phyloP scores from a whole-genome alignment of 208 protist species.

The Acanthamoeba sp. region DNA sequence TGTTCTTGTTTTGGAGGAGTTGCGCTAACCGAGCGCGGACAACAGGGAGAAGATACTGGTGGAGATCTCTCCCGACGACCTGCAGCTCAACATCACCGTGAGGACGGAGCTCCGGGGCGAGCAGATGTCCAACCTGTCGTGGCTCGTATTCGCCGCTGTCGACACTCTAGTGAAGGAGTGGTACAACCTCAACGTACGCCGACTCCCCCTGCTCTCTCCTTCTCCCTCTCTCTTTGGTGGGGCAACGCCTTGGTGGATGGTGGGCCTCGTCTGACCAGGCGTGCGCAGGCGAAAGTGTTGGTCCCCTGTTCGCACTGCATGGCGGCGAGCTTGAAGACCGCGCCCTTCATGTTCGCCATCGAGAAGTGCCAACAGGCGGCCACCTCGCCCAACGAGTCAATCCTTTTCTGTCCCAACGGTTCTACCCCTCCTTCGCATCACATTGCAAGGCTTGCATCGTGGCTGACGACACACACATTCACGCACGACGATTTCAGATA shows the following conservation, averaged over 20 bases:
- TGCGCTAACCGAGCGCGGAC: not conserved
- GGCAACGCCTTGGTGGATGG: too few relatives aligned
- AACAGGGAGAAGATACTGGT: slow-evolving; percentile 33
- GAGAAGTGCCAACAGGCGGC: slow-evolving; percentile 56
- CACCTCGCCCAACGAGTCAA: not conserved
- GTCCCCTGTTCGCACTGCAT: slow-evolving; percentile 67
- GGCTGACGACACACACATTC: not conserved
- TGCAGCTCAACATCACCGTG: slow-evolving; percentile 34
- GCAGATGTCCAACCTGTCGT: slow-evolving; percentile 56
- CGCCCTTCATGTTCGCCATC: slow-evolving; percentile 36
- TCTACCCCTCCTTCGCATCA: not conserved
- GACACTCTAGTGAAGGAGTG: slow-evolving; percentile 41
- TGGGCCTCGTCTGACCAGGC: not conserved
- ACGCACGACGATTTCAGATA: not conserved
- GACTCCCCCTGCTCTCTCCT: not conserved
- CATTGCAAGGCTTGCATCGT: not conserved
- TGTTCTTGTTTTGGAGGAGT: not conserved
- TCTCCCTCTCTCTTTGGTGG: not conserved
- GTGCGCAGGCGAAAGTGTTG: slow-evolving; percentile 38
- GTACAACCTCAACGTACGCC: slow-evolving; percentile 36
- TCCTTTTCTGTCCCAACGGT: slow-evolving; percentile 41
- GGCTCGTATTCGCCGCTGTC: slow-evolving; percentile 44
- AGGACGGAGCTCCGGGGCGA: slow-evolving; percentile 21
- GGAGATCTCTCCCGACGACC: not conserved
- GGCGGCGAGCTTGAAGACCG: not conserved